Conservation (phyloP, 164 flowering plant genomes). For the Aristolochia californica region DNA sequence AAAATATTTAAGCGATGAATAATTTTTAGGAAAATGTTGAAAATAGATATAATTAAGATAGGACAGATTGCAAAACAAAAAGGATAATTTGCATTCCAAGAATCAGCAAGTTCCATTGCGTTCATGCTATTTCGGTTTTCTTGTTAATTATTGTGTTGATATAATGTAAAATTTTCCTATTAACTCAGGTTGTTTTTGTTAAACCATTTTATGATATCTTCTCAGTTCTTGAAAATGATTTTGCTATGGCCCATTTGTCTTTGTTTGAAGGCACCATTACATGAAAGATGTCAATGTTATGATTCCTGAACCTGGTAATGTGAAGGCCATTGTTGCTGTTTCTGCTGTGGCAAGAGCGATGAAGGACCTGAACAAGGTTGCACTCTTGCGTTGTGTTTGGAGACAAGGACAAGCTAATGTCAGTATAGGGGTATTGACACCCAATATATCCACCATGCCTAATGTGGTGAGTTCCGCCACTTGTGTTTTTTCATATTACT, state of each 20-base stretch:
- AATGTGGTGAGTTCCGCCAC: constrained; percentile 42
- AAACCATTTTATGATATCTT: not conserved
- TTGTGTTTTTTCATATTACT: not conserved
- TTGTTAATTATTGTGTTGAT: not conserved
- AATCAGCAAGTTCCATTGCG: not conserved
- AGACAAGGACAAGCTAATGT: constrained; percentile 83
- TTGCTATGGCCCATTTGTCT: not conserved
- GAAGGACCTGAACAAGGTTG: constrained; percentile 83
- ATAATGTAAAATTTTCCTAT: not conserved
- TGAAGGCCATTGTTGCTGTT: constrained; percentile 58
- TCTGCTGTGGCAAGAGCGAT: constrained; percentile 89
- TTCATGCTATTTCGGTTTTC: not conserved
- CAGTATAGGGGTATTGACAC: constrained; percentile 77
- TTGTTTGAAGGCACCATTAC: constrained; percentile 56
- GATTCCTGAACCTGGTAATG: constrained; percentile 83
- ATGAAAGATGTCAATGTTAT: constrained; percentile 80
- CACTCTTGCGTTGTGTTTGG: constrained; percentile 91
- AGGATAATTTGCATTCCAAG: too few species aligned
- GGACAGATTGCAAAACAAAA: too few species aligned
- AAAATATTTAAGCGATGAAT: not conserved
- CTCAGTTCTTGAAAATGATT: not conserved
- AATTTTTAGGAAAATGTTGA: not conserved
- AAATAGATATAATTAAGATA: not conserved
- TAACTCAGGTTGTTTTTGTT: not conserved
- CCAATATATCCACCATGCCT: constrained; percentile 59